Percentiles rank a stretch among this genome's conserved stretches.
Evolutionary conservation across 2,329 filamentous ascomycete genomes (phyloP).

Genomic region (Thielaviopsis euricoi): DNA sequence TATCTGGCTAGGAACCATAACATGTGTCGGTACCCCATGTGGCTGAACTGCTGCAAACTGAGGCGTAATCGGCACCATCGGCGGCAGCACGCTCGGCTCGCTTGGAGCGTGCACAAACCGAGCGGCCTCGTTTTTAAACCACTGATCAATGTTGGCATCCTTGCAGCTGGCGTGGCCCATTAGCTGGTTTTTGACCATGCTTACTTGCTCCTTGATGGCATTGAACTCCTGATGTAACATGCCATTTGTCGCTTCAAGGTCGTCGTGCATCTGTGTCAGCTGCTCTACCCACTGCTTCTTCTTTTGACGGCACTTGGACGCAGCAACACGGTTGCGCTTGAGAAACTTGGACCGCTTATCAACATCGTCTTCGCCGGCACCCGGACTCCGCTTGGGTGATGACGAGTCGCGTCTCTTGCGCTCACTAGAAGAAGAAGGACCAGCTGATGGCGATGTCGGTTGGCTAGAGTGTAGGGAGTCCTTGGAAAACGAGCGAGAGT

Average conservation of each 20-base stretch:
- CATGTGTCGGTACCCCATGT: neutral
- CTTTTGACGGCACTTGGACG: constrained; percentile 59
- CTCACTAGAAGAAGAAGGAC: neutral
- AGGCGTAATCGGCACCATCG: constrained; percentile 6
- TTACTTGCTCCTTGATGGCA: constrained; percentile 27
- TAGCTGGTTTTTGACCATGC: constrained; percentile 30
- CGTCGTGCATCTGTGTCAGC: constrained; percentile 29
- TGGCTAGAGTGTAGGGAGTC: neutral
- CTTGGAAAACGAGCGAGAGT: neutral
- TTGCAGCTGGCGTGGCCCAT: constrained; percentile 37
- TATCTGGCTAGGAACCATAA: neutral
- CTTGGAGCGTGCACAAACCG: constrained; percentile 26
- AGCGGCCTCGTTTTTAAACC: constrained; percentile 35
- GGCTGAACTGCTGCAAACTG: neutral
- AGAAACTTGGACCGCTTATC: constrained; percentile 30
- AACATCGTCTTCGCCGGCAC: neutral
- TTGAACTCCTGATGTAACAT: constrained; percentile 28
- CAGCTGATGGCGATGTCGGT: neutral
- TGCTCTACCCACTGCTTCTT: constrained; percentile 37
- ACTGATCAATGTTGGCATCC: constrained; percentile 34
- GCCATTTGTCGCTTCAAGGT: constrained; percentile 27
- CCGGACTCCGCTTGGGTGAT: neutral
- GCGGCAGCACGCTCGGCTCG: neutral
- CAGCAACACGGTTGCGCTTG: constrained; percentile 55
- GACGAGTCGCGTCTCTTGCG: neutral